Percentiles rank a stretch among this genome's conserved stretches.
These are phyloP conservation scores for Arxiozyma heterogenica DNA, from an alignment of 1,139 yeast species.

Conservation along the genomic window DNA sequence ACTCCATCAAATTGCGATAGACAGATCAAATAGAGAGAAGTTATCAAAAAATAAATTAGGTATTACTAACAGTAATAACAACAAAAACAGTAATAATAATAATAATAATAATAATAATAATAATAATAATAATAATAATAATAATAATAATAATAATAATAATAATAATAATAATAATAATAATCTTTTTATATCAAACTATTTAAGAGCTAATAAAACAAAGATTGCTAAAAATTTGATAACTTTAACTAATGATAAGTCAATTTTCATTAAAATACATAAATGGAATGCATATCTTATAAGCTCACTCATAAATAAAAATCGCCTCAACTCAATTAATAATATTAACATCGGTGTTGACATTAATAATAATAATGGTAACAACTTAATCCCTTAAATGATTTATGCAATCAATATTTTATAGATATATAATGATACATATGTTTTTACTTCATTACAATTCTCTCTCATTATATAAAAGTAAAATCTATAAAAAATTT, in stretches of 20 bases:
- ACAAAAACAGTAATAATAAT: too few species aligned
- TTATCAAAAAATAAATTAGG: background rate
- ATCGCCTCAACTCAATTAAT: background rate
- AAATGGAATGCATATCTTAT: slow-evolving; percentile 52
- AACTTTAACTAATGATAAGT: slow-evolving; percentile 51
- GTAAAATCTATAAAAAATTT: background rate
- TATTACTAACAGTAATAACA: too few species aligned
- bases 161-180: background rate
- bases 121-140: background rate
- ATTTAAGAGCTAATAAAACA: slow-evolving; percentile 41
- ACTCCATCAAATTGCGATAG: slow-evolving; percentile 33
- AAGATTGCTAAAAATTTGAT: slow-evolving; percentile 48
- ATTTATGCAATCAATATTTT: too few species aligned
- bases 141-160: background rate
- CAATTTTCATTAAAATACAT: slow-evolving; percentile 56
- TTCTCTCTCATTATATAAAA: background rate
- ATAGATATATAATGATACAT: background rate
- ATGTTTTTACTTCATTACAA: background rate
- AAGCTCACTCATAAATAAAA: slow-evolving; percentile 12
- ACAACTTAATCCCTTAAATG: background rate
- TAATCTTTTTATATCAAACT: slow-evolving; percentile 23
- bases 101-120: background rate
- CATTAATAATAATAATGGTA: too few species aligned
- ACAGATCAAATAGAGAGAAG: background rate
- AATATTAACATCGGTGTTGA: too few species aligned